Base-by-base conservation (phyloP, 495 filamentous ascomycete species). In the Hypoxylon lenormandii region DNA sequence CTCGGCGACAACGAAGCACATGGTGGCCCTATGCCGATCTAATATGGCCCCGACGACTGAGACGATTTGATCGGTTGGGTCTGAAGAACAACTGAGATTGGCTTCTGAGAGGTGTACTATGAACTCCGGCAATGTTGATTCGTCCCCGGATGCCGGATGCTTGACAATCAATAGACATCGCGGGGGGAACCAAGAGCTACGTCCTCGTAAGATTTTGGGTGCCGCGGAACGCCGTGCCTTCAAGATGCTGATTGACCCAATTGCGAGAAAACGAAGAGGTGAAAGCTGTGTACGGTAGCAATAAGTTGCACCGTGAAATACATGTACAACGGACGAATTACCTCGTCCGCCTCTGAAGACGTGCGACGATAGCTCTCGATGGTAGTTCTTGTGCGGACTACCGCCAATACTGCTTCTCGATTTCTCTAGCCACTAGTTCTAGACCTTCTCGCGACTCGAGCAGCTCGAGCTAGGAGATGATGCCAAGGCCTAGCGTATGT, bases 271-370 rank as follows among this genome's bases (percentile, higher is more conserved):
- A 60, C n/a, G n/a, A 46, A 40, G 4, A 48, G 47, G 30, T 12
- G n/a, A 52, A 47, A 12, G 37, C 36, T 12, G 52, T 62, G 52
- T 61, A 52, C 15, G 4, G 16, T 45, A 5, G n/a, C 12, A 63
- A 56, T 45, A 37, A 30, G 48, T 59, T 48, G 55, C 37, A 45
- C 52, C 60, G 55, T 49, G 45, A 65, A 30, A 42, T 45, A 64
- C 38, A 16, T 33, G 38, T 42, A 16, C 38, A 42, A 42, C 38
- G 12, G 12, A 42, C 12, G 38, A 42, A n/a, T 16, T 42, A 13
- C 12, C 38, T 16, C 38, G 37, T 22, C 63, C 48, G 40, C 47
- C 53, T 52, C 60, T 23, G 40, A 48, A 47, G 46, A 48, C 37
- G 7, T 19, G 15, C 19, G 42, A 45, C 16, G 42, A n/a, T n/a